A percentile compares a stretch with the other conserved stretches of the same genome.
Conservation (phyloP, 495 filamentous ascomycete genomes). For the Darksidea phi region DNA sequence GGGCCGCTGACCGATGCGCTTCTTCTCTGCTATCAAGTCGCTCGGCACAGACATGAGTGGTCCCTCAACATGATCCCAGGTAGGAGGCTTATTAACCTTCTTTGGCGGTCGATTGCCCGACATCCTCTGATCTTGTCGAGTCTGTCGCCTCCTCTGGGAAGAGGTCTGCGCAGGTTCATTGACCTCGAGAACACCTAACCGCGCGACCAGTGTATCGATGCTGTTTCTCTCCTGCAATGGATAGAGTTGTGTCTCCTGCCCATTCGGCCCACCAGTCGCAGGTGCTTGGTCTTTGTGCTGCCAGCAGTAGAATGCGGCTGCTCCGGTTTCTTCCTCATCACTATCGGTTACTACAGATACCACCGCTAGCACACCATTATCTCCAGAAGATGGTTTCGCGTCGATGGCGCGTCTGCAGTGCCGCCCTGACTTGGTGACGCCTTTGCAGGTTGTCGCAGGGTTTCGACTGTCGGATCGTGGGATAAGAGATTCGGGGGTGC, state of each 20-base stretch:
- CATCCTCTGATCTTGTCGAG: conserved; percentile 36
- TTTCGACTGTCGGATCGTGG: conserved; percentile 78
- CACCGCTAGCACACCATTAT: conserved; percentile 45
- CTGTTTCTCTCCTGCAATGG: conserved; percentile 63
- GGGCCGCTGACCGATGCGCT: conserved; percentile 8
- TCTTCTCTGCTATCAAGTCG: conserved; percentile 24
- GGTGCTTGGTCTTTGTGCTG: conserved; percentile 87
- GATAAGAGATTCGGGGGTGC: conserved; percentile 81
- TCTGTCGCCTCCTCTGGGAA: conserved; percentile 8
- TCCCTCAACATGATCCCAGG: conserved; percentile 45
- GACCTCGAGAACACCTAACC: conserved; percentile 69
- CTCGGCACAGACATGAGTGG: conserved; percentile 43
- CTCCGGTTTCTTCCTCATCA: conserved; percentile 45
- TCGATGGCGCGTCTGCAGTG: conserved; percentile 73
- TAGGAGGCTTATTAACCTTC: conserved; percentile 29
- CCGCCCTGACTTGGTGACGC: conserved; percentile 72
- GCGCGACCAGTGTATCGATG: conserved; percentile 77
- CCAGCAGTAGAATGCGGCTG: conserved; percentile 76
- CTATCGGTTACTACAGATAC: conserved; percentile 43
- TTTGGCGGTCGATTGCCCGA: conserved; percentile 13
- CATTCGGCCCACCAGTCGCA: not conserved
- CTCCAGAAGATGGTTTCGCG: conserved; percentile 43
- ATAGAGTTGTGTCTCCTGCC: conserved; percentile 38
- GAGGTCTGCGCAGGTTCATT: conserved; percentile 39
- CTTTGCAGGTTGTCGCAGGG: conserved; percentile 80